Evolutionary conservation across 768 basidiomycete genomes (phyloP).

Genomic region (Mycena haematopus): DNA sequence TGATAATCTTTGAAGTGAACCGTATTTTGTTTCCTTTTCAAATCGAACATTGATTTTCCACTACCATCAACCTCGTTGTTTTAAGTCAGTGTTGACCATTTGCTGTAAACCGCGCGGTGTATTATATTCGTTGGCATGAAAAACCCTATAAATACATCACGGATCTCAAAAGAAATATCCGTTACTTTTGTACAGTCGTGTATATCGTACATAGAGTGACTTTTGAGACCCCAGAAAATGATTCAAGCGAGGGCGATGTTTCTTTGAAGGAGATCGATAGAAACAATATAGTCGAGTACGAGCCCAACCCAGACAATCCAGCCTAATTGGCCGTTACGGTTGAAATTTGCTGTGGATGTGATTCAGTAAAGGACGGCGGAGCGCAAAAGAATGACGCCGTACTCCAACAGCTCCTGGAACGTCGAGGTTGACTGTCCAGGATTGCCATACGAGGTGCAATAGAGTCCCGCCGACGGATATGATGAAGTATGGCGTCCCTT

Average conservation of each 20-base stretch:
- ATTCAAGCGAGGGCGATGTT: neutral
- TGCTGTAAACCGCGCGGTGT: no score
- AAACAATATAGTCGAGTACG: conserved; percentile 45
- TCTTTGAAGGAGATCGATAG: neutral
- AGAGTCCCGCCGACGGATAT: conserved; percentile 54
- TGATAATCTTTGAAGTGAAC: no score
- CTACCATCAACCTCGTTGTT: no score
- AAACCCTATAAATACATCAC: no score
- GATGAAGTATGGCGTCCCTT: conserved; percentile 54
- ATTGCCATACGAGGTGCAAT: conserved; percentile 55
- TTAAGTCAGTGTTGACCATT: no score
- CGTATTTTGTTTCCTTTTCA: no score
- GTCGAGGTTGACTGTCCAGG: conserved; percentile 50
- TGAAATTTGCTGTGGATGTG: conserved; percentile 47
- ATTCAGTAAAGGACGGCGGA: neutral
- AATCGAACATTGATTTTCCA: no score
- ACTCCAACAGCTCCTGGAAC: conserved; percentile 56
- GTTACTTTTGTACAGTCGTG: no score
- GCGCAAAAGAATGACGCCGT: conserved; percentile 21
- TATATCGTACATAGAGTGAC: neutral
- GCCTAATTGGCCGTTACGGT: conserved; percentile 52
- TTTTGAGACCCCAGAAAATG: neutral
- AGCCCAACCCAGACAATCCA: conserved; percentile 56
- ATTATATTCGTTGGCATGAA: no score
- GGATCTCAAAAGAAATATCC: no score